Percentiles rank a stretch among this genome's conserved stretches.
These are phyloP conservation scores for Gloeostereum incarnatum DNA, from an alignment of 768 basidiomycete species.

Conservation along the genomic window DNA sequence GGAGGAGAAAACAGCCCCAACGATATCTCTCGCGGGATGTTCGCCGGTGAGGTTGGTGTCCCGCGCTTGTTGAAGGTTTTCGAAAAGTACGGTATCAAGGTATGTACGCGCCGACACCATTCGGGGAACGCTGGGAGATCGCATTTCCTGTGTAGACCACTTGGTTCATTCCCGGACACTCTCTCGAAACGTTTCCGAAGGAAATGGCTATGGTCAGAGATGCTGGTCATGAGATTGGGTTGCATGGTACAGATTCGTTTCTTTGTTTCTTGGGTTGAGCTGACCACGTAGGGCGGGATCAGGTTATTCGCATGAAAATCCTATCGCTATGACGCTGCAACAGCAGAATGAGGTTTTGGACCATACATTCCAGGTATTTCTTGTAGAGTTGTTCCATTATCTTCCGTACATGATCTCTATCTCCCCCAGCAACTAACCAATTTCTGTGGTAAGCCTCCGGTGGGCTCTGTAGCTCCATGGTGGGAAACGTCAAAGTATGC, in stretches of 20 bases:
- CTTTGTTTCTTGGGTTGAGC: not conserved
- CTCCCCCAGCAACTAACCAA: not conserved
- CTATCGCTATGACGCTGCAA: conserved; percentile 43
- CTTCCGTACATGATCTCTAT: no score
- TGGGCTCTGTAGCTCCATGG: conserved; percentile 68
- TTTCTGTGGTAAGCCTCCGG: not conserved
- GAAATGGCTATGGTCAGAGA: conserved; percentile 64
- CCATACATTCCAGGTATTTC: conserved; percentile 54
- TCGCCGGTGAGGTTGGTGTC: conserved; percentile 66
- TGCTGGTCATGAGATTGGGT: conserved; percentile 65
- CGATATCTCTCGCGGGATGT: conserved; percentile 42
- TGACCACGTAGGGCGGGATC: not conserved
- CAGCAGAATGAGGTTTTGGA: conserved; percentile 70
- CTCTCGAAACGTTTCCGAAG: conserved; percentile 9
- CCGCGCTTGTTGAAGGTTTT: conserved; percentile 65
- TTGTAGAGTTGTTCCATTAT: no score
- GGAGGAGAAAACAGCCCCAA: not conserved
- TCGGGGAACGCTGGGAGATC: not conserved
- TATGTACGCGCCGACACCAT: not conserved
- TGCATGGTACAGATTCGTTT: conserved; percentile 32
- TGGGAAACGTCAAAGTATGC: conserved; percentile 57
- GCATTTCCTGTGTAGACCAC: conserved; percentile 34
- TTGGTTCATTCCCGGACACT: conserved; percentile 66
- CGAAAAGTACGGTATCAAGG: conserved; percentile 49
- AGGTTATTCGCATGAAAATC: conserved; percentile 34